A percentile compares a stretch with the other conserved stretches of the same genome.
Evolutionary conservation across 345 rosid species (phyloP).

Genomic region (Linum usitatissimum): DNA sequence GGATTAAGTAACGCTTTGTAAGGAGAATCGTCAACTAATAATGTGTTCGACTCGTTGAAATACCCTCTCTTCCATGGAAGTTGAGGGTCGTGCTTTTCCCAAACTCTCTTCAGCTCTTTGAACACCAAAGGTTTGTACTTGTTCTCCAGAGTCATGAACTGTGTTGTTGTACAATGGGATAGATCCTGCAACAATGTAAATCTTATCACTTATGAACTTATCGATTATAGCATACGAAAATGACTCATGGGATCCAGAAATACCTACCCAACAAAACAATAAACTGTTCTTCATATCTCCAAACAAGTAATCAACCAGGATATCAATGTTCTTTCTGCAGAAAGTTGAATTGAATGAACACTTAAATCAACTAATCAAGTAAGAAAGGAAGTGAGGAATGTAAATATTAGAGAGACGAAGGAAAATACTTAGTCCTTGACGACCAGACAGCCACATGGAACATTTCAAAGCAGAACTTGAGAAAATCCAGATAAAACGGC

Average conservation of each 20-base stretch:
- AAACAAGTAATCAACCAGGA: conserved; percentile 47
- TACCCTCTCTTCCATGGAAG: conserved; percentile 60
- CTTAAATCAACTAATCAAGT: not conserved
- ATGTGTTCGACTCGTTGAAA: conserved; percentile 63
- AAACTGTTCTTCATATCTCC: conserved; percentile 65
- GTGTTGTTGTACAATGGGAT: conserved; percentile 51
- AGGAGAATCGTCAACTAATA: conserved; percentile 83
- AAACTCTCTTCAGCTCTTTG: conserved; percentile 60
- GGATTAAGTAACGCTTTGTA: conserved; percentile 93
- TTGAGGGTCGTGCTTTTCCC: conserved; percentile 51
- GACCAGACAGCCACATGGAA: conserved; percentile 88
- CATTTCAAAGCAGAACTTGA: conserved; percentile 67
- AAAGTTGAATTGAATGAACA: not conserved
- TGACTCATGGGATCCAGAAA: not conserved
- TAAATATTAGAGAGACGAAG: not conserved
- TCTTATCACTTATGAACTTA: not conserved
- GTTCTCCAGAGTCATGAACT: conserved; percentile 51
- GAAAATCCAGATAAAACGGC: conserved; percentile 54
- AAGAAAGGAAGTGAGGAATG: not conserved
- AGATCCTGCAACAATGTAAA: conserved; percentile 36
- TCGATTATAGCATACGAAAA: not conserved
- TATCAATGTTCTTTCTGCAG: conserved; percentile 49
- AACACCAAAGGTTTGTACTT: conserved; percentile 55
- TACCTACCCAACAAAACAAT: conserved; percentile 78
- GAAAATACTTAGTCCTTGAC: conserved; percentile 52